Evolutionary conservation across 2,329 filamentous ascomycete genomes (phyloP).

Genomic region (Colletotrichum kahawae): DNA sequence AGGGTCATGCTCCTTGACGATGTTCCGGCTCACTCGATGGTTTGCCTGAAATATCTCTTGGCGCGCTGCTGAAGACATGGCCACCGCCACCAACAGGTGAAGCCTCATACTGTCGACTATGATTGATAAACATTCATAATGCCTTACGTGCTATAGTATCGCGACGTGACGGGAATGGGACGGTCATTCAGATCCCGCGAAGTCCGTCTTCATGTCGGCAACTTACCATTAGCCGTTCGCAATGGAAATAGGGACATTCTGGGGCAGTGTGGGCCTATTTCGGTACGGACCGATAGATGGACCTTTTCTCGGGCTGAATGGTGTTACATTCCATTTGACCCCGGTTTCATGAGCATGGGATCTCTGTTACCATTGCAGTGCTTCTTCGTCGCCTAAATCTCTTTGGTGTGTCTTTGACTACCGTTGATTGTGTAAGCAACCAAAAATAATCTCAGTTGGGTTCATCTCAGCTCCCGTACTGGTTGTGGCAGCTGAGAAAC

Average conservation of each 20-base stretch:
- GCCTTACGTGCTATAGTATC: neutral
- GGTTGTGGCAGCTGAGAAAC: neutral
- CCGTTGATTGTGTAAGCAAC: fast-evolving
- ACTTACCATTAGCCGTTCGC: neutral
- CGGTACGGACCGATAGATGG: neutral
- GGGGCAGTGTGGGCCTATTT: neutral
- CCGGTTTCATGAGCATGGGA: neutral
- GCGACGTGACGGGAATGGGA: neutral
- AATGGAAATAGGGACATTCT: neutral
- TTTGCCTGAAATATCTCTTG: neutral
- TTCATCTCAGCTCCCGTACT: neutral
- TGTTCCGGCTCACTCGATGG: neutral
- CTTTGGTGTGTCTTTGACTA: neutral
- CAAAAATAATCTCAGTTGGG: neutral
- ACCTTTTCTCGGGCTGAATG: neutral
- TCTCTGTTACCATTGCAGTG: neutral
- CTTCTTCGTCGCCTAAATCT: neutral
- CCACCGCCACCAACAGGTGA: neutral
- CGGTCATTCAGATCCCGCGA: neutral
- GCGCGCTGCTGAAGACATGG: neutral
- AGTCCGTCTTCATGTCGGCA: neutral
- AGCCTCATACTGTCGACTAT: neutral
- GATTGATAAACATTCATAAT: neutral
- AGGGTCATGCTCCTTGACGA: neutral
- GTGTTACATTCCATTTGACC: neutral